Evolutionary conservation across 179 eudicot species (phyloP).

Genomic region (Corrigiola litoralis): DNA sequence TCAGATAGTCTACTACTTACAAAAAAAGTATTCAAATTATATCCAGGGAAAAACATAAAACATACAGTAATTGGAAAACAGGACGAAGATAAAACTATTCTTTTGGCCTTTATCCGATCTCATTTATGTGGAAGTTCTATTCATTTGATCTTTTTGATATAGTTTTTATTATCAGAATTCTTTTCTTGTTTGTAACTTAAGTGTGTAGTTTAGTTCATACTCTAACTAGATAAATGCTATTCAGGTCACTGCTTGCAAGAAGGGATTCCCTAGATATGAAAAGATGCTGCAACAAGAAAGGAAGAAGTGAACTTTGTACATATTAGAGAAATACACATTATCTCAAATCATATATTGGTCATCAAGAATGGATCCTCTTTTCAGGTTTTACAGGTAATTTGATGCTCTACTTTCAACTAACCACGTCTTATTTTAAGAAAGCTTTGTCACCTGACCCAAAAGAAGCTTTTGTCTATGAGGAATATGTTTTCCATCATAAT

Average conservation of each 20-base stretch:
- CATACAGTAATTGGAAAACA: too few species aligned
- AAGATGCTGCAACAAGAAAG: constrained; percentile 50
- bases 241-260: constrained; percentile 66
- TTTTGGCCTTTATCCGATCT: too few species aligned
- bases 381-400: constrained; percentile 20
- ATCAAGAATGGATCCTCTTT: not conserved
- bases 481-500: not conserved
- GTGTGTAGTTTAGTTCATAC: not conserved
- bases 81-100: too few species aligned
- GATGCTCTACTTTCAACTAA: not conserved
- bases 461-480: too few species aligned
- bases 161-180: too few species aligned
- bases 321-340: constrained; percentile 2
- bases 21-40: too few species aligned
- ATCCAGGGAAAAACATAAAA: too few species aligned
- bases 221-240: not conserved
- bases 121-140: too few species aligned
- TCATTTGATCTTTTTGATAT: too few species aligned
- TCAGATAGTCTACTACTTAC: too few species aligned
- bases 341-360: constrained; percentile 4
- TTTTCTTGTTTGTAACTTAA: not conserved
- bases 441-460: not conserved
- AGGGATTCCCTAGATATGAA: constrained; percentile 56
- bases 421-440: not conserved
- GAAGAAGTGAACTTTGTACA: constrained; percentile 30